Base-by-base conservation (phyloP, 1,284 basidiomycete species). In the Boletus smithii region DNA sequence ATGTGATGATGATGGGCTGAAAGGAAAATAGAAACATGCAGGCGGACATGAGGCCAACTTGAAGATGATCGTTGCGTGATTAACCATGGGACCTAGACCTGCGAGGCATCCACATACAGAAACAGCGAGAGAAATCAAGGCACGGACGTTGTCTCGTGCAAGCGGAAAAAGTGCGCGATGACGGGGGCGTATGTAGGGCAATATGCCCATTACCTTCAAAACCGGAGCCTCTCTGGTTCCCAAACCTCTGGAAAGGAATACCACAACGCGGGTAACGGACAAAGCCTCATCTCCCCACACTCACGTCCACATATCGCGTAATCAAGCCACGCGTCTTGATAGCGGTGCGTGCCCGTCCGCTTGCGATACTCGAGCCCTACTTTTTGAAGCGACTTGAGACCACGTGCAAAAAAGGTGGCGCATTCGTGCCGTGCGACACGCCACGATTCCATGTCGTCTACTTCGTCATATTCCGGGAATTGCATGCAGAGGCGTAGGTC, bases 291-390 rank as follows among this genome's bases (percentile, higher is more conserved):
- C n/a, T 63, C 53, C 8, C 53, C 61, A 17, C 51, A 48, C 16
- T 49, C 52, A 2, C 59, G 59, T 4, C 58, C 57, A 45, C 44
- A 51, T 38, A 64, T 53, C 13, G 49, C 61, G 34, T 65, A 68
- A 51, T 64, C 62, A 20, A 68, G 63, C 62, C 62, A 64, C n/a
- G 66, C 65, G 29, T 64, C 62, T 49, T 67, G 62, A 45, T 64
- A 64, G 23, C 66, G 38, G 31, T 64, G 62, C 1, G 62, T 64
- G 30, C 62, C 62, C 6, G 62, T 64, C 10, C 62, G 63, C 53
- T 65, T 64, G 44, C 62, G 65, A 53, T 68, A 64, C 44, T 64
- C 62, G 42, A 64, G 67, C 46, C 62, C 62, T 39, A 64, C 53
- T 60, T 61, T 66, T 42, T 46, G 45, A 48, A 64, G 63, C 36